phyloP scores from a whole-genome alignment of 2,329 filamentous ascomycete genomes.

The Aspergillus latus region DNA sequence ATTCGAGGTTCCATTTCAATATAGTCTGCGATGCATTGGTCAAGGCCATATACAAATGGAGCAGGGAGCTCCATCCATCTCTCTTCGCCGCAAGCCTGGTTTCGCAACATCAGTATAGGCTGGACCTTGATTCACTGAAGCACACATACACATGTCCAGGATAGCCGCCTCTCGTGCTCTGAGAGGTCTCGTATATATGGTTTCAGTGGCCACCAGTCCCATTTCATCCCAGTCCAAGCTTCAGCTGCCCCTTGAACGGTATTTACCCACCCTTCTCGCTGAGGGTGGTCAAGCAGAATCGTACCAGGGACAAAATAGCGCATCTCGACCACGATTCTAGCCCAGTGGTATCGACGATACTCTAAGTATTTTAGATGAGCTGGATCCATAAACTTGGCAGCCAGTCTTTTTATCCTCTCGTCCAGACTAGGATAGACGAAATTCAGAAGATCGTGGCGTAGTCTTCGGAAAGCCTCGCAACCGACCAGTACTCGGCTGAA shows the following conservation, averaged over 20 bases:
- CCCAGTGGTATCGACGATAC: background rate
- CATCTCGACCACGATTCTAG: background rate
- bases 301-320: background rate
- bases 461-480: background rate
- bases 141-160: background rate
- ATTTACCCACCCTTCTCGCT: background rate
- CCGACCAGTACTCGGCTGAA: background rate
- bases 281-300: fast-evolving
- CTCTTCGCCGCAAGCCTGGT: background rate
- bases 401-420: background rate
- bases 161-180: background rate
- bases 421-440: background rate
- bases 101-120: background rate
- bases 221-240: background rate
- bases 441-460: background rate
- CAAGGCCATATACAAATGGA: background rate
- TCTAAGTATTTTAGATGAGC: background rate
- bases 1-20: no score
- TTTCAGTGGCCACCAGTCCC: conserved; percentile 2
- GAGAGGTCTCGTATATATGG: background rate
- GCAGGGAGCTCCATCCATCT: background rate
- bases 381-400: background rate
- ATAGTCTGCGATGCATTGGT: background rate
- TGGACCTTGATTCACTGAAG: fast-evolving
- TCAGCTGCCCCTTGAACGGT: background rate